A percentile compares a stretch with the other conserved stretches of the same genome.
phyloP scores from a whole-genome alignment of 768 basidiomycete species.

The Imleria badia region DNA sequence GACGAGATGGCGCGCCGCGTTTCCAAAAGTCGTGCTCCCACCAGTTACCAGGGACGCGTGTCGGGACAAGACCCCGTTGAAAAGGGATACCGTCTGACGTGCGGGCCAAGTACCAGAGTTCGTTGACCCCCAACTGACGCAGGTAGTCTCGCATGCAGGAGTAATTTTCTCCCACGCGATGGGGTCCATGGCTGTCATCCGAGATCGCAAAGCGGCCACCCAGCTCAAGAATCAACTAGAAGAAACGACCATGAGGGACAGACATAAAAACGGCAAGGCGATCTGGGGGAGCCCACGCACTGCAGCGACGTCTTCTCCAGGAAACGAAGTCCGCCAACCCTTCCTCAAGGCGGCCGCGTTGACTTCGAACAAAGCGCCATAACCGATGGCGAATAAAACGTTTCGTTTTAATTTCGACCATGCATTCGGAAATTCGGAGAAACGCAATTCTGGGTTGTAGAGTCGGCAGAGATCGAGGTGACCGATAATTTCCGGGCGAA shows the following conservation, averaged over 20 bases:
- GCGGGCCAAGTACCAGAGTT: constrained; percentile 62
- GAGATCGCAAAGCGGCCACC: constrained; percentile 83
- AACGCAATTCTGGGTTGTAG: constrained; percentile 62
- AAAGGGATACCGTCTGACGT: constrained; percentile 31
- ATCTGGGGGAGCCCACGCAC: constrained; percentile 44
- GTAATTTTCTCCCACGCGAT: constrained; percentile 88
- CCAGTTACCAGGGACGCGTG: constrained; percentile 53
- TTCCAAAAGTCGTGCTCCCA: constrained; percentile 62
- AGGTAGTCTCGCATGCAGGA: constrained; percentile 63
- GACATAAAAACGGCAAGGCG: constrained; percentile 2
- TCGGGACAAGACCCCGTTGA: constrained; percentile 38
- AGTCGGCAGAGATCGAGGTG: constrained; percentile 93
- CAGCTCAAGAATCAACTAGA: constrained; percentile 65
- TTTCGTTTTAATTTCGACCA: constrained; percentile 74
- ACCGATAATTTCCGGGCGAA: constrained; percentile 86
- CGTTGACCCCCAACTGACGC: constrained; percentile 51
- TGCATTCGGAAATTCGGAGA: constrained; percentile 57
- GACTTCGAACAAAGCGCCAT: constrained; percentile 91
- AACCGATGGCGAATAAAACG: constrained; percentile 63
- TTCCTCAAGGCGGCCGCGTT: constrained; percentile 94
- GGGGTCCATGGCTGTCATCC: constrained; percentile 94
- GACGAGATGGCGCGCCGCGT: constrained; percentile 9
- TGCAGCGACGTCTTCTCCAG: constrained; percentile 72
- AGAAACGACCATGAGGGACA: constrained; percentile 10
- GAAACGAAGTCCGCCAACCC: constrained; percentile 84